phyloP scores from a whole-genome alignment of 495 filamentous ascomycete species.

The Penicillium verhagenii region DNA sequence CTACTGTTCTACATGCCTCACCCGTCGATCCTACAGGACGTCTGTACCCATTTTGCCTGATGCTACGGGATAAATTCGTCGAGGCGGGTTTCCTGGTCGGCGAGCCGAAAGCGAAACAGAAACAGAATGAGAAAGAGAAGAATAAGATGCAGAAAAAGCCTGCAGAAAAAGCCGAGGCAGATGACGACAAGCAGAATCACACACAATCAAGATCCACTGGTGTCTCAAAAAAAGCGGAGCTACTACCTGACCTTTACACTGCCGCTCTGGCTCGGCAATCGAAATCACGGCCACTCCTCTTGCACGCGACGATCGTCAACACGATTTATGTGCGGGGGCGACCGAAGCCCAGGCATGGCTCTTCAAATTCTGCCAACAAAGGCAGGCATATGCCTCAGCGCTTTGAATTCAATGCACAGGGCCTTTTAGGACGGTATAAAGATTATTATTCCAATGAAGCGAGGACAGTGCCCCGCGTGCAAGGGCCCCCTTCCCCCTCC shows the following conservation, averaged over 20 bases:
- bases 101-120: slow-evolving; percentile 37
- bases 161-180: neutral
- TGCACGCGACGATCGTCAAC: slow-evolving; percentile 87
- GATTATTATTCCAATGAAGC: slow-evolving; percentile 35
- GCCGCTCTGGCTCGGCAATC: slow-evolving; percentile 16
- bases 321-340: slow-evolving; percentile 68
- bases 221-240: neutral
- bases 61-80: slow-evolving; percentile 58
- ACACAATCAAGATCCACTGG: neutral
- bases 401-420: slow-evolving; percentile 42
- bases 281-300: slow-evolving; percentile 58
- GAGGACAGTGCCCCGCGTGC: slow-evolving; percentile 15
- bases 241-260: slow-evolving; percentile 14
- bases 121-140: neutral
- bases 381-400: slow-evolving; percentile 29
- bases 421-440: slow-evolving; percentile 27
- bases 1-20: slow-evolving; percentile 54
- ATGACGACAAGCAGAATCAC: neutral
- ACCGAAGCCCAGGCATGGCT: slow-evolving; percentile 25
- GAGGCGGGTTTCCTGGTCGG: slow-evolving; percentile 58
- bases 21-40: slow-evolving; percentile 56
- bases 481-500: neutral
- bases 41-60: slow-evolving; percentile 62
- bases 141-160: neutral
- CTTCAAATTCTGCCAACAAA: slow-evolving; percentile 10